Conservation (phyloP, 768 basidiomycete species). For the Suillus discolor region DNA sequence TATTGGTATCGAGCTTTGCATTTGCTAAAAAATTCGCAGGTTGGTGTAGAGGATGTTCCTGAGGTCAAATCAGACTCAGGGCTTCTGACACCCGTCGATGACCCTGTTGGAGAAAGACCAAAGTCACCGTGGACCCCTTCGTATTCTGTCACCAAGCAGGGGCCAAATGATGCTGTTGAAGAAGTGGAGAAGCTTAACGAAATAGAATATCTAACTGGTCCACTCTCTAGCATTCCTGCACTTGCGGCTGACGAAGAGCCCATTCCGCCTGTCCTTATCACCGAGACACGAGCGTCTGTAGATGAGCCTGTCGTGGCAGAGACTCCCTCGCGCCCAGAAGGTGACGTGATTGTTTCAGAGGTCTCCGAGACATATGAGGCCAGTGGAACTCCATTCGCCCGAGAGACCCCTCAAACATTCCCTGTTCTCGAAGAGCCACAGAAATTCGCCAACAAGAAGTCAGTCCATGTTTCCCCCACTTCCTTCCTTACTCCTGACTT, state of each 20-base stretch:
- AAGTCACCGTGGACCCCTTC: conserved; percentile 39
- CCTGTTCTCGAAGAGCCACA: conserved; percentile 18
- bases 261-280: conserved; percentile 9
- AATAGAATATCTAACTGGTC: conserved; percentile 10
- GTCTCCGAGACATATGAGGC: not conserved
- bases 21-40: not conserved
- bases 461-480: conserved; percentile 8
- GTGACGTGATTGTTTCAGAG: not conserved
- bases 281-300: conserved; percentile 4
- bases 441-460: conserved; percentile 13
- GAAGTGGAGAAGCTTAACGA: conserved; percentile 13
- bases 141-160: conserved; percentile 39
- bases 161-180: conserved; percentile 16
- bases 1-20: not conserved
- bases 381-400: not conserved
- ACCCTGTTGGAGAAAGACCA: conserved; percentile 22
- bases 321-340: not conserved
- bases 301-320: conserved; percentile 3
- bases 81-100: conserved; percentile 9
- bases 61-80: not conserved
- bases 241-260: not conserved
- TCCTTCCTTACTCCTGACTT: conserved; percentile 9
- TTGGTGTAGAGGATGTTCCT: not conserved
- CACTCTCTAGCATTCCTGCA: not conserved
- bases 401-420: conserved; percentile 15